Percentiles rank a stretch among this genome's conserved stretches.
Evolutionary conservation across 768 basidiomycete genomes (phyloP).

Genomic region (Leucocoprinus birnbaumii): DNA sequence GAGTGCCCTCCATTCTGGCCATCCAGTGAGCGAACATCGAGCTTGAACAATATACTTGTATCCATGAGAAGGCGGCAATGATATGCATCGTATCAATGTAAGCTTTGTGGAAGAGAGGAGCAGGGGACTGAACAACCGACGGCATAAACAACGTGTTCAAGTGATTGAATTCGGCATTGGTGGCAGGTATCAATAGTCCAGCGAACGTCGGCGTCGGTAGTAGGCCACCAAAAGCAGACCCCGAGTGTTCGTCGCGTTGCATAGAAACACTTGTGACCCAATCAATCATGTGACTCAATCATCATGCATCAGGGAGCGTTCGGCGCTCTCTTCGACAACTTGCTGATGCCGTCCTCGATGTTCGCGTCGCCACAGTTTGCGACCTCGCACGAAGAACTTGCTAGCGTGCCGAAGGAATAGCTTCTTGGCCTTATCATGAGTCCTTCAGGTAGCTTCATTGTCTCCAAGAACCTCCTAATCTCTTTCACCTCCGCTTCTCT

Average conservation of each 20-base stretch:
- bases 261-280: slow-evolving; percentile 25
- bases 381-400: slow-evolving; percentile 8
- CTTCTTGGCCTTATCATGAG: background rate
- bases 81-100: slow-evolving; percentile 41
- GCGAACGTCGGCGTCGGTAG: slow-evolving; percentile 18
- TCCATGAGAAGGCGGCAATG: slow-evolving; percentile 23
- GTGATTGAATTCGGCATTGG: slow-evolving; percentile 23
- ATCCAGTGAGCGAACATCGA: slow-evolving; percentile 27
- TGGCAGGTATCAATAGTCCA: slow-evolving; percentile 26
- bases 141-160: slow-evolving; percentile 21
- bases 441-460: background rate
- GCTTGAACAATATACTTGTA: slow-evolving; percentile 35
- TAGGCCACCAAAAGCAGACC: slow-evolving; percentile 30
- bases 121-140: slow-evolving; percentile 20
- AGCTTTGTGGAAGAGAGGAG: slow-evolving; percentile 28
- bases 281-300: slow-evolving; percentile 20
- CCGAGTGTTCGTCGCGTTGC: slow-evolving; percentile 16
- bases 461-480: slow-evolving; percentile 9
- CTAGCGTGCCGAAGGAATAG: background rate
- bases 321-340: slow-evolving; percentile 12
- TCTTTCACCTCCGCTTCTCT: background rate
- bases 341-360: slow-evolving; percentile 19
- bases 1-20: slow-evolving; percentile 27
- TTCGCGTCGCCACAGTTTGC: slow-evolving; percentile 20
- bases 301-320: slow-evolving; percentile 19